Percentiles rank a stretch among this genome's conserved stretches.
Conservation (phyloP, 176 grass and related monocot species). For the Saccharum officinarum region DNA sequence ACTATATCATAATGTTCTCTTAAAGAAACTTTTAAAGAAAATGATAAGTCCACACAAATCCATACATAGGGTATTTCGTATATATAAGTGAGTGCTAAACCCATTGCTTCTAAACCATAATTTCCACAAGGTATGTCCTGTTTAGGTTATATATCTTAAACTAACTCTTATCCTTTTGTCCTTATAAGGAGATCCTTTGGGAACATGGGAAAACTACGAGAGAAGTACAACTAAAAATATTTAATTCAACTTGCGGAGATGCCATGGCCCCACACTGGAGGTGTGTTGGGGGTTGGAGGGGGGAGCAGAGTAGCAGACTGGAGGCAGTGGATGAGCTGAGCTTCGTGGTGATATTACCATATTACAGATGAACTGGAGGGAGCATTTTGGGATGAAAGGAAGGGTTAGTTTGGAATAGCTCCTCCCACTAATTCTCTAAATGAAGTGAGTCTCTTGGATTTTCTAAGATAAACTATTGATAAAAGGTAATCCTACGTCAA, state of each 20-base stretch:
- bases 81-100: neutral
- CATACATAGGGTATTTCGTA: neutral
- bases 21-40: too few relatives aligned
- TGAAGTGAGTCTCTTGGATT: neutral
- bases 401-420: neutral
- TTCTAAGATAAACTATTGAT: neutral
- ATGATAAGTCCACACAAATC: neutral
- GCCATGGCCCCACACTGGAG: neutral
- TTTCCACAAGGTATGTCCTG: neutral
- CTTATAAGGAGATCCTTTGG: neutral
- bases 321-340: too few relatives aligned
- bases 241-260: neutral
- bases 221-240: neutral
- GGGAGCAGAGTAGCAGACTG: too few relatives aligned
- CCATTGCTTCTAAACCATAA: neutral
- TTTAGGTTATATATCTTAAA: neutral
- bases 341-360: neutral
- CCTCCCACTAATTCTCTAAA: neutral
- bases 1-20: neutral
- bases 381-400: neutral
- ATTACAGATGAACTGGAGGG: neutral
- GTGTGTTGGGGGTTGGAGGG: too few relatives aligned
- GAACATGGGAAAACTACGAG: neutral
- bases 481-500: accelerated
- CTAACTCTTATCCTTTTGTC: neutral